These are phyloP conservation scores for Rhododendron ferrugineum DNA, from an alignment of 148 eudicot species.

Conservation along the genomic window DNA sequence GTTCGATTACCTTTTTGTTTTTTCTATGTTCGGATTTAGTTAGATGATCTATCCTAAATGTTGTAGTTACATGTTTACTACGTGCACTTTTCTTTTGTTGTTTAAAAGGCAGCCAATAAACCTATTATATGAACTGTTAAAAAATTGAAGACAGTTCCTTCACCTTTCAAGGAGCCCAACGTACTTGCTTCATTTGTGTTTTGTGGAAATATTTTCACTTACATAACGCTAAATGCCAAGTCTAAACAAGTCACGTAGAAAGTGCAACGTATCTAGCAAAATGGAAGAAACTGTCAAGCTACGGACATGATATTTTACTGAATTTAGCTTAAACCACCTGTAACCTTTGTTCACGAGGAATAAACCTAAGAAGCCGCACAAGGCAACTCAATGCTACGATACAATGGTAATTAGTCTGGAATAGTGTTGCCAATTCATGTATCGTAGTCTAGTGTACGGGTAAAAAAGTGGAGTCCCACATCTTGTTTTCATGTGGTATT, in stretches of 20 bases:
- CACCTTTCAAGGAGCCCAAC: not conserved
- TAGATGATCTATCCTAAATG: not conserved
- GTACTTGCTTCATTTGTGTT: not conserved
- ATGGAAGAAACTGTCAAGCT: not conserved
- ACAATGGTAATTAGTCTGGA: not conserved
- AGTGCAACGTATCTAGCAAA: not conserved
- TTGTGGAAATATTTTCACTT: not conserved
- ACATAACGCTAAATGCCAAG: not conserved
- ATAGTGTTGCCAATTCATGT: not conserved
- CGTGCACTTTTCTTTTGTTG: not conserved
- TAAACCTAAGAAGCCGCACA: not conserved
- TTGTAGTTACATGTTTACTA: not conserved
- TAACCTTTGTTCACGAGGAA: not conserved
- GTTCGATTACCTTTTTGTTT: conserved; percentile 24
- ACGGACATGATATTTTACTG: too few species aligned
- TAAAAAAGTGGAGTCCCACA: not conserved
- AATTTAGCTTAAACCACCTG: not conserved
- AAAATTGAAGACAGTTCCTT: not conserved
- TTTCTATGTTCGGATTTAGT: not conserved
- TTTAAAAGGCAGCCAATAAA: not conserved
- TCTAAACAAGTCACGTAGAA: not conserved
- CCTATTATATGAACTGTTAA: not conserved
- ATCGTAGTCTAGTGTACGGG: not conserved
- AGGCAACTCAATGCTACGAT: not conserved
- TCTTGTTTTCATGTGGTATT: not conserved